Base-by-base conservation (phyloP, 2,329 filamentous ascomycete species). In the Parafenestella ontariensis region DNA sequence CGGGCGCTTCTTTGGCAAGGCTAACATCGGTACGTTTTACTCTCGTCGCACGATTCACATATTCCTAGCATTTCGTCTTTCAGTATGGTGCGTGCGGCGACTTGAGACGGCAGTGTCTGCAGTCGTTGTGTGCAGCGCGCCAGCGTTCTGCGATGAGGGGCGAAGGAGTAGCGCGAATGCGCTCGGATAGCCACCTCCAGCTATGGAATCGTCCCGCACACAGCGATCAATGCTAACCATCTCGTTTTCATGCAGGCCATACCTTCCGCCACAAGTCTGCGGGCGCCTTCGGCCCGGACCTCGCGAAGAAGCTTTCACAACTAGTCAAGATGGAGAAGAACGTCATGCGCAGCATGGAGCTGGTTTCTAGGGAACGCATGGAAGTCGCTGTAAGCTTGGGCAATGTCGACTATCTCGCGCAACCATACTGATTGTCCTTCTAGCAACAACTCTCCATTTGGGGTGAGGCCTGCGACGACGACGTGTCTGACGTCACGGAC, bases 241-340 rank as follows among this genome's bases (percentile, higher is more conserved):
- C 7, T 23, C 10, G 9, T 21, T 43, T 47, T 36, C 29, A 43
- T 56, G 34, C 69, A 88, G 88, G 88, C 73, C 86, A 90, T 82
- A 85, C 83, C 37, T 86, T 92, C 75, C 86, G 90, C 68, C 85
- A 87, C 73, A 89, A 89, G 72, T 85, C 88, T 39, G 89, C 90
- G 61, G 90, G 90, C 65, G 88, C 89, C 68, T 92, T 92, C 70
- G 87, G 87, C 31, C 87, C 93, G 53, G 95, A 99, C 71, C 88
- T 99, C 54, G 90, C 95, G 54, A 97, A 96, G 86, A 99, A 99
- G 85, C 88, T 99, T 59, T 92, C 93, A 36, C 91, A 96, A 81
- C 86, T 99, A 48, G 95, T 99, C 61, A 99, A 99, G 87, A 99
- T 99, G 95, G 95, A 99, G 82, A 99, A 99, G 88, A 98, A 99